These are phyloP conservation scores for Psilocybe mexicana DNA, from an alignment of 1,284 basidiomycete genomes.

Conservation along the genomic window DNA sequence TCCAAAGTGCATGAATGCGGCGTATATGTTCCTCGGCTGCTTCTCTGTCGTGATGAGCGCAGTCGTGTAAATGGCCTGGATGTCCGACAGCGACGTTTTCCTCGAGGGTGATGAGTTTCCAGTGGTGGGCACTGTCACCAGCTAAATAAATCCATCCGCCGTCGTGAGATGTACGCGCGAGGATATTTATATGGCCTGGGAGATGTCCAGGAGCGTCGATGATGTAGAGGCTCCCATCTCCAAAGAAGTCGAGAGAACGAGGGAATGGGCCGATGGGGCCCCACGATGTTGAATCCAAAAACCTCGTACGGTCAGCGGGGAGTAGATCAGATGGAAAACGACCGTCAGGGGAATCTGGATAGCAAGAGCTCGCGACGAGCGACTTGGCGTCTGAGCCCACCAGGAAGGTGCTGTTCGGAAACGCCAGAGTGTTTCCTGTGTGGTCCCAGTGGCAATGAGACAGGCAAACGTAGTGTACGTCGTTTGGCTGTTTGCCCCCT, in stretches of 20 bases:
- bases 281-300: constrained; percentile 32
- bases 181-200: constrained; percentile 51
- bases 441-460: constrained; percentile 51
- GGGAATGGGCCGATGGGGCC: constrained; percentile 51
- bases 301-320: constrained; percentile 43
- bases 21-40: constrained; percentile 42
- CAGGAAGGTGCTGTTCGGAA: constrained; percentile 48
- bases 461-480: constrained; percentile 47
- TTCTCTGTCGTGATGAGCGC: constrained; percentile 45
- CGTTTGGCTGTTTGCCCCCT: constrained; percentile 43
- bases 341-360: constrained; percentile 41
- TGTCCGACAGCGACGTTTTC: constrained; percentile 38
- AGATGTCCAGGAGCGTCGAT: constrained; percentile 58
- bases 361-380: constrained; percentile 36
- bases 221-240: constrained; percentile 58
- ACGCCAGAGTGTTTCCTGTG: constrained; percentile 46
- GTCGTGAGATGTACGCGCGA: constrained; percentile 54
- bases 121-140: constrained; percentile 57
- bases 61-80: constrained; percentile 28
- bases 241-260: constrained; percentile 51
- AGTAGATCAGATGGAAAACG: constrained; percentile 37
- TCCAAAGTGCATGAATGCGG: constrained; percentile 40
- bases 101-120: constrained; percentile 49
- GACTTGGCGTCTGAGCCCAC: constrained; percentile 40
- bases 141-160: constrained; percentile 61